Evolutionary conservation across 2,329 filamentous ascomycete species (phyloP).

Genomic region (Tympanopsis confertula): DNA sequence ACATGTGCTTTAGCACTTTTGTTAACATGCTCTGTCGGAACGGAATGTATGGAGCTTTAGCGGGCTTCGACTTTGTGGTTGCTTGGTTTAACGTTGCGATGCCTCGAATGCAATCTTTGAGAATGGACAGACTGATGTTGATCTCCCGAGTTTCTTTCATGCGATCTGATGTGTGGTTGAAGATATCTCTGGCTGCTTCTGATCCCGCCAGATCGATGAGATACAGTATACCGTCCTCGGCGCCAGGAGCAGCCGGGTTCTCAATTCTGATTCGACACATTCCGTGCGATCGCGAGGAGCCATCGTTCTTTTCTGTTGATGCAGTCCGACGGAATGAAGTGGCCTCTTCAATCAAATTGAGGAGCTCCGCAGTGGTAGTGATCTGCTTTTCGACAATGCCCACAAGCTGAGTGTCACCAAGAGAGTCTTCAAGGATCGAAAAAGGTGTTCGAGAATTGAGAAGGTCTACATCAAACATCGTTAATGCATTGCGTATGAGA

Average conservation of each 20-base stretch:
- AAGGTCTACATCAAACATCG: constrained; percentile 16
- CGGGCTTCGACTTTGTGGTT: constrained; percentile 2
- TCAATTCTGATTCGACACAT: constrained; percentile 33
- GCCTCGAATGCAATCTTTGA: constrained; percentile 40
- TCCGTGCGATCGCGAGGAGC: constrained; percentile 33
- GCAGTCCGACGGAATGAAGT: constrained; percentile 26
- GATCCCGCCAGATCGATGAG: constrained; percentile 35
- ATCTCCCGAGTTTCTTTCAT: constrained; percentile 34
- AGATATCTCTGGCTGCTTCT: constrained; percentile 30
- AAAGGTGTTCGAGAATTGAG: constrained; percentile 27
- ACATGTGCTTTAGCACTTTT: constrained; percentile 34
- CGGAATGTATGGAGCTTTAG: constrained; percentile 24
- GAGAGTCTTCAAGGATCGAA: constrained; percentile 31
- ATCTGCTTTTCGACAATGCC: constrained; percentile 27
- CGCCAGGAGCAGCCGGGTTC: constrained; percentile 12
- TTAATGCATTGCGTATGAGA: not conserved
- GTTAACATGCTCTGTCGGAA: constrained; percentile 34
- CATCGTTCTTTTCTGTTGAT: constrained; percentile 30
- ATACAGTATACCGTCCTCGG: constrained; percentile 29
- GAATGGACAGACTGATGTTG: constrained; percentile 32
- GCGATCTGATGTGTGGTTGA: constrained; percentile 24
- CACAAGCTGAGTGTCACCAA: constrained; percentile 28
- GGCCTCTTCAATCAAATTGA: constrained; percentile 21
- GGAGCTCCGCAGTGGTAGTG: constrained; percentile 12
- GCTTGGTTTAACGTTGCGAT: constrained; percentile 21